phyloP scores from a whole-genome alignment of 176 grass and related monocot genomes.

The Aegilops speltoides region DNA sequence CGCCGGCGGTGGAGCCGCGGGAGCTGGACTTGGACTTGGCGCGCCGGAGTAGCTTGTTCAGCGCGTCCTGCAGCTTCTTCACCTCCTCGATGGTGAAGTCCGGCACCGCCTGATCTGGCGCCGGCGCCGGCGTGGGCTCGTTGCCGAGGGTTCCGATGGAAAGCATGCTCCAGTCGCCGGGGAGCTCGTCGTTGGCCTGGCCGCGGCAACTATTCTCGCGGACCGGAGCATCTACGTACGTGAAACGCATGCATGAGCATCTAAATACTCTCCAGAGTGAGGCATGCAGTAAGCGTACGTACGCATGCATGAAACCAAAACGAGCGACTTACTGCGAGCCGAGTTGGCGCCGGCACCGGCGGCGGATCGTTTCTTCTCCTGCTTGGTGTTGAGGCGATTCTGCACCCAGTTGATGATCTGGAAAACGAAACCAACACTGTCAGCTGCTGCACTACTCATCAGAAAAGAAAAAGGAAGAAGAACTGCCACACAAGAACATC shows the following conservation, averaged over 20 bases:
- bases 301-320: background rate
- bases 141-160: slow-evolving; percentile 84
- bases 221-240: slow-evolving; percentile 28
- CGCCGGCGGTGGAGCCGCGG: slow-evolving; percentile 25
- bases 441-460: background rate
- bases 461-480: too few species aligned
- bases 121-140: background rate
- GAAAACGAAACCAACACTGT: background rate
- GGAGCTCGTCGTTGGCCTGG: slow-evolving; percentile 36
- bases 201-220: slow-evolving; percentile 23
- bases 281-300: background rate
- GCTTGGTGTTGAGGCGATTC: slow-evolving; percentile 51
- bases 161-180: slow-evolving; percentile 48
- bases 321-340: background rate
- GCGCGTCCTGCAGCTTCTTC: slow-evolving; percentile 77
- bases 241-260: background rate
- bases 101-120: slow-evolving; percentile 43
- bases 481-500: background rate
- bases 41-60: slow-evolving; percentile 72
- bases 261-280: background rate
- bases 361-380: slow-evolving; percentile 63
- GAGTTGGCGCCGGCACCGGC: background rate
- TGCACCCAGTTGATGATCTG: slow-evolving; percentile 94
- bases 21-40: slow-evolving; percentile 59
- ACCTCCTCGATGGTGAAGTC: slow-evolving; percentile 91